These are phyloP conservation scores for Plectosphaerella plurivora DNA, from an alignment of 2,329 filamentous ascomycete genomes.

Conservation along the genomic window DNA sequence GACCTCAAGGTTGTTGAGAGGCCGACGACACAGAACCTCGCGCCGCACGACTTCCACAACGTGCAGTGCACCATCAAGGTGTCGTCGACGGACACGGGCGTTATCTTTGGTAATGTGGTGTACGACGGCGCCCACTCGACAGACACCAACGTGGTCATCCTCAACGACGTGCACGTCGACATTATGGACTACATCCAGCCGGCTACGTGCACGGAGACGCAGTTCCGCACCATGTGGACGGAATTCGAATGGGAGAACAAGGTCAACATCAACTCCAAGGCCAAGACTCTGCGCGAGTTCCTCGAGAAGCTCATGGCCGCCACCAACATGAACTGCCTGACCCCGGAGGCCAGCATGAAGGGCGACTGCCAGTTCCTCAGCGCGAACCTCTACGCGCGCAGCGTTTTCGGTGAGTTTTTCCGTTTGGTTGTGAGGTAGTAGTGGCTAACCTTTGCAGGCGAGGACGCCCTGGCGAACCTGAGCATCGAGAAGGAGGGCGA, in stretches of 20 bases:
- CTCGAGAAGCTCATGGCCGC: conserved; percentile 91
- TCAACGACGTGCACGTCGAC: conserved; percentile 97
- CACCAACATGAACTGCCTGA: conserved; percentile 98
- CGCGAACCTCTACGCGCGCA: conserved; percentile 92
- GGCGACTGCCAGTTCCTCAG: conserved; percentile 98
- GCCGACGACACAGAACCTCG: conserved; percentile 92
- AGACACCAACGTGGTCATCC: conserved; percentile 93
- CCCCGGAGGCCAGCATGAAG: conserved; percentile 91
- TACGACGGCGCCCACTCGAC: conserved; percentile 92
- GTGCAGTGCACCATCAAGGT: conserved; percentile 99
- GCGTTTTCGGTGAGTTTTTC: conserved; percentile 84
- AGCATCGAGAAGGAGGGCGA: conserved; percentile 98
- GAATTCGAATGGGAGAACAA: conserved; percentile 99
- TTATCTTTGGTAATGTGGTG: conserved; percentile 98
- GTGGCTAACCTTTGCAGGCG: conserved; percentile 54
- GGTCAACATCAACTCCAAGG: conserved; percentile 99
- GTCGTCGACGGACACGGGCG: conserved; percentile 93
- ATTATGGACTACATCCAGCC: conserved; percentile 99
- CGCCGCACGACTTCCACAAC: conserved; percentile 94
- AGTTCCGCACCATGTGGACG: conserved; percentile 99
- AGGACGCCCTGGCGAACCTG: conserved; percentile 95
- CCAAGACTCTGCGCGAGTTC: conserved; percentile 87
- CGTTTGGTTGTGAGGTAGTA: conserved; percentile 8
- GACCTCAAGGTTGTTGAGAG: conserved; percentile 97
- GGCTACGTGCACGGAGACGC: conserved; percentile 91